phyloP scores from a whole-genome alignment of 805 yeast species.

The Saturnispora saitoi region DNA sequence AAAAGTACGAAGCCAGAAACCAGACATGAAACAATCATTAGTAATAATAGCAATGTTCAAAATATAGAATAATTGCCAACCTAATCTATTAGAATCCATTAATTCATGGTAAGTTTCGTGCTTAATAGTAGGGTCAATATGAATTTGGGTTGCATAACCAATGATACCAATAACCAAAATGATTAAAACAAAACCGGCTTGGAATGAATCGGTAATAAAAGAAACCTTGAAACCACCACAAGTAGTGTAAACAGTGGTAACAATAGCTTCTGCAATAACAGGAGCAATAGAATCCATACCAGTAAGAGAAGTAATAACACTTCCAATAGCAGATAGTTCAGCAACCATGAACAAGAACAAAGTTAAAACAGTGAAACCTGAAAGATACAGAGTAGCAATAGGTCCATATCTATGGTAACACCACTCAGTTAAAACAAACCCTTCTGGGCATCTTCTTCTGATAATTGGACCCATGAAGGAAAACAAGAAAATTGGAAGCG shows the following conservation, averaged over 20 bases:
- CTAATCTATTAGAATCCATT: slow-evolving; percentile 57
- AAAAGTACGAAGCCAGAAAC: slow-evolving; percentile 92
- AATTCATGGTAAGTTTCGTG: slow-evolving; percentile 56
- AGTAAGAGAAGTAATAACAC: slow-evolving; percentile 69
- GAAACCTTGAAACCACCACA: slow-evolving; percentile 87
- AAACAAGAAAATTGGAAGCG: slow-evolving; percentile 79
- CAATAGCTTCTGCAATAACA: slow-evolving; percentile 75
- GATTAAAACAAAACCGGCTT: slow-evolving; percentile 64
- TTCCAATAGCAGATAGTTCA: slow-evolving; percentile 73
- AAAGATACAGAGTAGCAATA: slow-evolving; percentile 62
- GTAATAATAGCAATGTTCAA: slow-evolving; percentile 80
- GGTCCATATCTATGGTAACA: slow-evolving; percentile 75
- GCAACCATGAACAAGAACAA: slow-evolving; percentile 82
- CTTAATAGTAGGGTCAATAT: slow-evolving; percentile 52
- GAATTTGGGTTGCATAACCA: slow-evolving; percentile 68
- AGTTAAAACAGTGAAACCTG: slow-evolving; percentile 76
- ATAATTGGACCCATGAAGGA: slow-evolving; percentile 76
- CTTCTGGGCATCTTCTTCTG: slow-evolving; percentile 73
- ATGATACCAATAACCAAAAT: slow-evolving; percentile 62
- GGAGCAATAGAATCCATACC: slow-evolving; percentile 73
- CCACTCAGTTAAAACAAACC: slow-evolving; percentile 92
- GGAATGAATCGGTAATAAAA: slow-evolving; percentile 79
- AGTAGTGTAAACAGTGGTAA: slow-evolving; percentile 79
- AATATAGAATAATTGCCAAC: slow-evolving; percentile 86
- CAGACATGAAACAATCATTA: slow-evolving; percentile 83